Conservation (phyloP, 1,284 basidiomycete species). For the Boletus holoroseus region DNA sequence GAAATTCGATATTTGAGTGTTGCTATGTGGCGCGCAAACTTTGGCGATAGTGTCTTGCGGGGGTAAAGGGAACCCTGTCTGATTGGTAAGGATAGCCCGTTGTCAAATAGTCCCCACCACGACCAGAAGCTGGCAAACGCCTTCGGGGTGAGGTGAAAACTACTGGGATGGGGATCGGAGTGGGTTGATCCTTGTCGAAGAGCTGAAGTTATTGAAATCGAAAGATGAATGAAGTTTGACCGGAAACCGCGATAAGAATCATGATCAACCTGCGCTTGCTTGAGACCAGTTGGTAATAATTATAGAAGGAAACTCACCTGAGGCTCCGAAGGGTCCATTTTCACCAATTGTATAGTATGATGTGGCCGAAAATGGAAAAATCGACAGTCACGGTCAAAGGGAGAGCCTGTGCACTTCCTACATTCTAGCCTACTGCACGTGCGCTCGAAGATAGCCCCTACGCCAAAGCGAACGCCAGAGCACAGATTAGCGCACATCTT, state of each 20-base stretch:
- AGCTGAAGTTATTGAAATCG: slow-evolving; percentile 78
- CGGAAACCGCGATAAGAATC: slow-evolving; percentile 91
- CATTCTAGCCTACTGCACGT: slow-evolving; percentile 75
- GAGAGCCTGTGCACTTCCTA: slow-evolving; percentile 51
- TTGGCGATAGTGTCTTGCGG: slow-evolving; percentile 71
- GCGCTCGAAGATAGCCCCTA: slow-evolving; percentile 81
- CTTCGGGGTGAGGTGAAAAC: slow-evolving; percentile 83
- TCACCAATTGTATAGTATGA: slow-evolving; percentile 70
- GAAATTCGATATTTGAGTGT: slow-evolving; percentile 91
- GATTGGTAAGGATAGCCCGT: slow-evolving; percentile 77
- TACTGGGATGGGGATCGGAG: slow-evolving; percentile 46
- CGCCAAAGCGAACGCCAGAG: slow-evolving; percentile 88
- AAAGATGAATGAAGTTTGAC: slow-evolving; percentile 92
- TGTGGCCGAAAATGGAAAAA: slow-evolving; percentile 82
- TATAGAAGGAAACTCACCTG: slow-evolving; percentile 40
- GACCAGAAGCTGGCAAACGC: slow-evolving; percentile 88
- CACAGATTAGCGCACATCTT: slow-evolving; percentile 78
- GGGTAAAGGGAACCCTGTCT: slow-evolving; percentile 84
- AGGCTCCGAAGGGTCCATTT: slow-evolving; percentile 39
- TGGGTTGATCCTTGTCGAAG: slow-evolving; percentile 28
- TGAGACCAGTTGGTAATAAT: neutral
- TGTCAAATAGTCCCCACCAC: slow-evolving; percentile 88
- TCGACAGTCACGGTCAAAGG: slow-evolving; percentile 78
- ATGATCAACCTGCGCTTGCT: slow-evolving; percentile 37
- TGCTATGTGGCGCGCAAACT: slow-evolving; percentile 84